Evolutionary conservation across 805 yeast genomes (phyloP).

Genomic region (Candida chauliodis): DNA sequence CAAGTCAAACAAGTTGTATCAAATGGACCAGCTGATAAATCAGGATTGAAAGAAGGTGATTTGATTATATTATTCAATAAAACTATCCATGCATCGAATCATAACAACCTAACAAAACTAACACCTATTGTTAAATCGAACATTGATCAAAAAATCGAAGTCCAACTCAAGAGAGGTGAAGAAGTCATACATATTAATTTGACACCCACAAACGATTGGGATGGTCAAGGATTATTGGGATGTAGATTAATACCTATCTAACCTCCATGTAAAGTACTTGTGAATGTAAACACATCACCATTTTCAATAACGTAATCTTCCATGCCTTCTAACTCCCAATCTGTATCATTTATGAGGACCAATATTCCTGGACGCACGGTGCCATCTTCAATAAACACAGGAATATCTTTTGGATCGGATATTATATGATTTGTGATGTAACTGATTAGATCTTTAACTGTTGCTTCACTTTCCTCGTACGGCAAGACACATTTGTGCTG

Average conservation of each 20-base stretch:
- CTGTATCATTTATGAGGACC: slow-evolving; percentile 88
- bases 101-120: slow-evolving; percentile 44
- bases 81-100: slow-evolving; percentile 51
- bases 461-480: slow-evolving; percentile 41
- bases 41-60: slow-evolving; percentile 58
- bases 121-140: slow-evolving; percentile 41
- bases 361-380: slow-evolving; percentile 88
- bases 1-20: slow-evolving; percentile 45
- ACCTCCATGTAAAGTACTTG: slow-evolving; percentile 95
- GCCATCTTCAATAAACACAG: slow-evolving; percentile 77
- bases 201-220: slow-evolving; percentile 55
- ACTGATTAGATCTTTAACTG: slow-evolving; percentile 51
- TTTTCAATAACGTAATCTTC: slow-evolving; percentile 73
- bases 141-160: slow-evolving; percentile 23
- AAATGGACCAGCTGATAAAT: slow-evolving; percentile 51
- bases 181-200: slow-evolving; percentile 15
- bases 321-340: slow-evolving; percentile 94
- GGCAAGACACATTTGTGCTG: slow-evolving; percentile 46
- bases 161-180: slow-evolving; percentile 30
- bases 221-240: slow-evolving; percentile 67
- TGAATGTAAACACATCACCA: slow-evolving; percentile 79
- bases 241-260: slow-evolving; percentile 51
- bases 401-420: slow-evolving; percentile 57
- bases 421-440: slow-evolving; percentile 54
- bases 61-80: slow-evolving; percentile 50